Evolutionary conservation across 2,329 filamentous ascomycete species (phyloP), one percentile per base, ranked within the genome.

Genomic region (Zelopaecilomyces penicillatus): DNA sequence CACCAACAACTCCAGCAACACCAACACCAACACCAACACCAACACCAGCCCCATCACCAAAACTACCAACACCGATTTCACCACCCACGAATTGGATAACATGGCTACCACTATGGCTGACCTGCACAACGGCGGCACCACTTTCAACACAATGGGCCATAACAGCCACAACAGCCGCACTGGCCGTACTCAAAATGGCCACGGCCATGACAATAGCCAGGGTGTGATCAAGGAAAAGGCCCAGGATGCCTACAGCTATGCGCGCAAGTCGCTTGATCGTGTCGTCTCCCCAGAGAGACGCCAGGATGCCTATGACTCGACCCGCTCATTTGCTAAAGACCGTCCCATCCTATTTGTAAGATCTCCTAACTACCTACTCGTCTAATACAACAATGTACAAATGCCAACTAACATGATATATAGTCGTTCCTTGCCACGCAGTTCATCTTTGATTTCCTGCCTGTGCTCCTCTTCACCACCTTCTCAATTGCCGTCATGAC

Each of bases 311-410:
- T 72, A 80, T 53, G 67, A 74, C 11, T 70, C 67, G 37, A 62
- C 76, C 29, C 67, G 70, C 32, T 59, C 66, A 5, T 83, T 86
- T 56, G 78, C 82, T 11, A 63, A 72, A 5, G 67, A 74, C 40
- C 82, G 83, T 45, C 87, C 87, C 3, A 67, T 87, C 50, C 67
- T 89, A 37, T 80, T 84, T 44, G 85, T 87, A 69, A 26, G 81
- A 62, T 37, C 30, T 19, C 39, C 26, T 26, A 34, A 39, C 6
- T 30, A 30, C 9, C 11, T 28, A 31, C 37, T 43, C 36, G 36
- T 39, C 41, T 33, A 26, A 19, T 19, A 19, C 19, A 19, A 19
- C 37, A 29, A 36, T 31, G 29, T 31, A 27, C 32, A 6, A 8
- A 33, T 6, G 30, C 32, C 12, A 19, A 5, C 39, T 45, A 42